Evolutionary conservation across 169 alveolate genomes (phyloP), one percentile per base, ranked within the genome.

Genomic region (Eimeria praecox): DNA sequence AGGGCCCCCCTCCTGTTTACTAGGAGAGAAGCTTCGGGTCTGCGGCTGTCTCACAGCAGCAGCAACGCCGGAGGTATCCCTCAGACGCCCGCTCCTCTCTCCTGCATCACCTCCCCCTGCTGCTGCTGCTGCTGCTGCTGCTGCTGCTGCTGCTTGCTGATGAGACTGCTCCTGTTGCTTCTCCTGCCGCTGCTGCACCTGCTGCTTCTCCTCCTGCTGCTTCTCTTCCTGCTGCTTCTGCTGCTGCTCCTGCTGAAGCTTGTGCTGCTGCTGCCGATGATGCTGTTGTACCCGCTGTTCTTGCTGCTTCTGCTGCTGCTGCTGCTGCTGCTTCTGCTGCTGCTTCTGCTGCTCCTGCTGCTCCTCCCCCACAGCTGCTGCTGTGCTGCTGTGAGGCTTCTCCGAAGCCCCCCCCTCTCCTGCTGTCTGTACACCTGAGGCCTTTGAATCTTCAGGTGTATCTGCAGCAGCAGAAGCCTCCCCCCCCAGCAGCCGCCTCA

Each of bases 281-380:
- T n/a, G 75, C 75, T 64, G 75, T n/a, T 64, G 27, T n/a, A 9
- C 33, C 75, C 18, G 75, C 75, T 64, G 75, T n/a, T 64, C 33
- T n/a, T n/a, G 27, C 33, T 64, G 75, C 75, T 64, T 9, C 30
- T 64, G 75, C 8, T 64, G 75, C 30, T 64, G 75, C 30, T 64
- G 75, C 3, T 64, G 24, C 75, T 64, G 8, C 75, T 64, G 75
- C 75, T 64, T 9, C 75, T n/a, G 27, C 75, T 64, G 27, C 75
- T 64, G 75, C 75, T 64, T 18, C 75, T 64, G 75, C 75, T 64
- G 75, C 75, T 64, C 33, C 75, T 64, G 75, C 75, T 64, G 8
- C 75, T 64, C 9, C 24, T 64, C n/a, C n/a, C n/a, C n/a, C n/a
- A n/a, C n/a, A n/a, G 75, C 75, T 64, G 75, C 75, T 64, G 75